Base-by-base conservation (phyloP, 2,329 filamentous ascomycete species). In the Coniochaeta pulveracea region DNA sequence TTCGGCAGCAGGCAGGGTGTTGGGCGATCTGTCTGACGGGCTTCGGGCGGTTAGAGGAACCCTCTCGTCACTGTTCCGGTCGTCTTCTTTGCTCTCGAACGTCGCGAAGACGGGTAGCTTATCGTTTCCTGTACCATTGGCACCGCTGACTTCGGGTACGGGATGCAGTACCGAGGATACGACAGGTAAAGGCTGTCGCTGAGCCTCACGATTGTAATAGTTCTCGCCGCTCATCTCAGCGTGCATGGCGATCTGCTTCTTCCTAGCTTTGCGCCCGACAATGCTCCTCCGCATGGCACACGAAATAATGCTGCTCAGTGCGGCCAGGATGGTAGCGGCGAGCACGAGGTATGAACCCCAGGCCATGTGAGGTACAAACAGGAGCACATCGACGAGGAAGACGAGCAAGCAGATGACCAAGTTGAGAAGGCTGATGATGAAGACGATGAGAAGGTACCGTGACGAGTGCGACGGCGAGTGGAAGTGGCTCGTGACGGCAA, bases 141-240 rank as follows among this genome's bases (percentile, higher is more conserved):
- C 64, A 27, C 69, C 69, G 48, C 69, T 69, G 15, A 75, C 54
- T 28, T 71, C 58, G 7, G 76, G 69, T 34, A 76, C 58, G 6
- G 76, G 71, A 40, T 80, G 69, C 40, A 66, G 58, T 19, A 59
- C 54, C 5, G 52, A 50, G 4, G 60, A 51, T 2, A 58, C 53
- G 3, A 53, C 50, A 7, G 54, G 52, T 6, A 58, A 53, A 24
- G 57, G 47, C 22, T 64, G 51, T 39, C 75, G 58, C 40, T 73
- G 66, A 23, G 63, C 68, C 55, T 80, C 74, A 38, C 79, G 70
- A 47, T 79, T 81, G 57, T 93, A 95, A 54, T 81, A 95, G 50
- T 88, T 91, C 48, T 91, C 78, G 18, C 89, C 89, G 52, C 84
- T 96, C 88, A 96, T 96, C 53, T 96, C 88, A 6, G 88, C 85